Base-by-base conservation (phyloP, 495 filamentous ascomycete genomes). In the Oidiodendron maius region DNA sequence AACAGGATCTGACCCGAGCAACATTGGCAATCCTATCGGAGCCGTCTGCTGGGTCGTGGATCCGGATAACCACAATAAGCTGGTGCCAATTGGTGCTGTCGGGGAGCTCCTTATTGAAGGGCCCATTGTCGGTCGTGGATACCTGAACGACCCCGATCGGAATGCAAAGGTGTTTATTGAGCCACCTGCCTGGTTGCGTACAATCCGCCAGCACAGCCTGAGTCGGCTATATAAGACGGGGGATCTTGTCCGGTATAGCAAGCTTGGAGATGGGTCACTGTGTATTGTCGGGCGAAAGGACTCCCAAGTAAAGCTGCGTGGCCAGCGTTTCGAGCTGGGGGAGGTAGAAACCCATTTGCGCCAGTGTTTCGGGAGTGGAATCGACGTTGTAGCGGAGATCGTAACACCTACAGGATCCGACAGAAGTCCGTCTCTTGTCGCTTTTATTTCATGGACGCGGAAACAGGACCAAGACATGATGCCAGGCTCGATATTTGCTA, bases 101-200 rank as follows among this genome's bases (percentile, higher is more conserved):
- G 82, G 82, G 30, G 82, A 86, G 56, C 55, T 84, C 16, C 57
- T 77, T 2, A 67, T 86, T n/a, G 80, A 83, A 64, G 80, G 80
- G 0, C 74, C 80, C 1, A 64, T 76, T 24, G 59, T 83, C 15
- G 71, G 67, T 8, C 58, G 64, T 0, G 69, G 69, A 0, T 83
- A 83, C 48, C 60, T 82, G 8, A 56, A 59, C 23, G 49, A 51
- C 24, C 28, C 39, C 9, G 28, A 51, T 13, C 43, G 44, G 21
- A 51, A 39, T 3, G 24, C 48, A n/a, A 21, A 39, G 18, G 11
- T 63, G 0, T 59, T 81, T n/a, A 56, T 51, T 23, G n/a, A n/a
- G n/a, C n/a, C n/a, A n/a, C n/a, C n/a, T n/a, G n/a, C n/a, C n/a
- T n/a, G 20, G 39, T 50, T 40, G 10, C 4, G n/a, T n/a, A n/a